Conservation (phyloP, 371 early-diverging fungal species). For the Dichotomocladium elegans region DNA sequence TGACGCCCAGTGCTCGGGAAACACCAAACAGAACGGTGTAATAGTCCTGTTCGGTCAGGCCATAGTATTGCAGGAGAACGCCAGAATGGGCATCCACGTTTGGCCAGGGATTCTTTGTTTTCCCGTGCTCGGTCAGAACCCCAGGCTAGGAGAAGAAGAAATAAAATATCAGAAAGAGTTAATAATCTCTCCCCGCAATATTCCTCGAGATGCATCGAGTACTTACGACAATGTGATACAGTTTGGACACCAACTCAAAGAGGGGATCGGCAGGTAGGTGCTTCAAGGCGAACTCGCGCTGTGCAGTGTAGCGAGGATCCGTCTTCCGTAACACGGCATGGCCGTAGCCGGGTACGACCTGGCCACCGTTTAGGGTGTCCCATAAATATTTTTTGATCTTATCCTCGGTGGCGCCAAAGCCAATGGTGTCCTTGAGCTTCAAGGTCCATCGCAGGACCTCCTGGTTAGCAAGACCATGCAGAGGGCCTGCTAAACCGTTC, state of each 20-base stretch:
- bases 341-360: constrained; percentile 97
- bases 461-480: constrained; percentile 99
- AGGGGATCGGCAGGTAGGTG: constrained; percentile 94
- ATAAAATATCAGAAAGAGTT: not conserved
- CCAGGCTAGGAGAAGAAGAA: constrained; percentile 58
- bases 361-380: constrained; percentile 92
- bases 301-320: constrained; percentile 97
- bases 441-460: constrained; percentile 97
- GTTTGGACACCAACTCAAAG: constrained; percentile 92
- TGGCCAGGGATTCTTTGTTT: constrained; percentile 99
- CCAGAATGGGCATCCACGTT: constrained; percentile 99
- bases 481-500: constrained; percentile 97
- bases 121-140: constrained; percentile 96
- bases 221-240: constrained; percentile 88
- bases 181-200: not conserved
- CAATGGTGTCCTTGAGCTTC: constrained; percentile 86
- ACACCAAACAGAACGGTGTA: constrained; percentile 99
- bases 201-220: not conserved
- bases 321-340: constrained; percentile 96
- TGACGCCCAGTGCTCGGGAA: constrained; percentile 94
- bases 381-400: constrained; percentile 94
- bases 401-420: constrained; percentile 84
- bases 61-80: constrained; percentile 94
- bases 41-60: constrained; percentile 96
- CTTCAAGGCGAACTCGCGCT: constrained; percentile 98